phyloP scores from a whole-genome alignment of 2,329 filamentous ascomycete species.

The Bipolaris sorokiniana region DNA sequence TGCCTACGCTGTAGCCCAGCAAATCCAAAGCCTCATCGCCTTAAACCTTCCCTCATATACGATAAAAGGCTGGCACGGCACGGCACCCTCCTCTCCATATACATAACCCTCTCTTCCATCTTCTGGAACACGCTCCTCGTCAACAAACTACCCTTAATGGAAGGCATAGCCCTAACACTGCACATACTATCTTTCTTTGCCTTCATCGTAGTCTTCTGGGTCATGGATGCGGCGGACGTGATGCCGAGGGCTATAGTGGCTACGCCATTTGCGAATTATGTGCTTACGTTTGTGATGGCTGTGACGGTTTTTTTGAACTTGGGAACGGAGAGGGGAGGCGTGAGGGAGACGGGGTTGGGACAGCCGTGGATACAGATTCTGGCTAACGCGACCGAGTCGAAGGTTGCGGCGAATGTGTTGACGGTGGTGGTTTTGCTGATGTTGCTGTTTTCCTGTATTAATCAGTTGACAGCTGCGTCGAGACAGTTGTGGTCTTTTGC shows the following conservation, averaged over 20 bases:
- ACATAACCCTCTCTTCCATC: constrained; percentile 48
- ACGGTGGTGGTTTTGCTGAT: constrained; percentile 12
- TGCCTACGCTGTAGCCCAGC: constrained; percentile 25
- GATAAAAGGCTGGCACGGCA: constrained; percentile 58
- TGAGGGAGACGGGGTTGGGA: constrained; percentile 19
- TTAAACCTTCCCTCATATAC: constrained; percentile 48
- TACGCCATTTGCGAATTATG: constrained; percentile 42
- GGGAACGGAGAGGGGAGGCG: not conserved
- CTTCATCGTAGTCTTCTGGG: constrained; percentile 48
- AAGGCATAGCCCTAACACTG: constrained; percentile 48
- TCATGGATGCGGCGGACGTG: constrained; percentile 29
- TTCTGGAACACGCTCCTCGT: constrained; percentile 48
- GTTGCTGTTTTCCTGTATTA: constrained; percentile 6
- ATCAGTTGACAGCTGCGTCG: constrained; percentile 25
- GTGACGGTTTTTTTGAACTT: constrained; percentile 19
- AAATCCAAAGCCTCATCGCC: constrained; percentile 35
- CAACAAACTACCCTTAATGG: constrained; percentile 44
- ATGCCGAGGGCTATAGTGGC: constrained; percentile 47
- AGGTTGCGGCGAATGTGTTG: constrained; percentile 24
- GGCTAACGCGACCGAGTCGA: constrained; percentile 26
- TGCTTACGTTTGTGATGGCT: constrained; percentile 41
- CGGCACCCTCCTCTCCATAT: constrained; percentile 55
- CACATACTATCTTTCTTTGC: constrained; percentile 60
- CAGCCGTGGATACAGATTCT: constrained; percentile 33
- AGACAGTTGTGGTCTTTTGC: constrained; percentile 40